A percentile compares a stretch with the other conserved stretches of the same genome.
Conservation (phyloP, 2,329 filamentous ascomycete species). For the Epichloe scottii region DNA sequence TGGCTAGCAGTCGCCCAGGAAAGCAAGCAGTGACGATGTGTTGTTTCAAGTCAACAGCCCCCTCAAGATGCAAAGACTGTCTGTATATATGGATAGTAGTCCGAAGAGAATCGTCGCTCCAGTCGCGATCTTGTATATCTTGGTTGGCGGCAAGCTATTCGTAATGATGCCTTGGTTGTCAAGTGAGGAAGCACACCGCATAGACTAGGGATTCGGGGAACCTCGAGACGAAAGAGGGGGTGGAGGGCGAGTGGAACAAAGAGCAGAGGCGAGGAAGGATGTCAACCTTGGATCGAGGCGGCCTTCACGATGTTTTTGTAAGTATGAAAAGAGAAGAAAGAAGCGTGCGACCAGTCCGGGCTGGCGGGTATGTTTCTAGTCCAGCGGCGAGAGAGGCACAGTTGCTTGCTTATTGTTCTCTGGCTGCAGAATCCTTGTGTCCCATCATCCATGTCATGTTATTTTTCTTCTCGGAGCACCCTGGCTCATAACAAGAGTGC, state of each 20-base stretch:
- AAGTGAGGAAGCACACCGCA: background rate
- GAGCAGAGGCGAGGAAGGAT: background rate
- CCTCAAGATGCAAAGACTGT: too few relatives aligned
- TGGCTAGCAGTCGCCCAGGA: too few relatives aligned
- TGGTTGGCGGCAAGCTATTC: background rate
- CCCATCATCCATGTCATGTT: background rate
- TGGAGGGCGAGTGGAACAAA: background rate
- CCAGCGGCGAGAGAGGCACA: background rate
- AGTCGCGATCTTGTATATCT: too few relatives aligned
- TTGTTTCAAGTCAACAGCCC: too few relatives aligned
- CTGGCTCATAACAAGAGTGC: background rate
- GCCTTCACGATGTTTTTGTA: slow-evolving; percentile 21
- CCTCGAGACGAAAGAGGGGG: background rate
- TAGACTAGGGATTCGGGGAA: background rate
- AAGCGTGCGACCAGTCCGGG: background rate
- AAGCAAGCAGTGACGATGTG: too few relatives aligned
- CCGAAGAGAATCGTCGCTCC: too few relatives aligned
- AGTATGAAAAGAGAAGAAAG: slow-evolving; percentile 3
- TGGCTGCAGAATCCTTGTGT: background rate
- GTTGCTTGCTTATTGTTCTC: slow-evolving; percentile 15
- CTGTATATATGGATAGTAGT: too few relatives aligned
- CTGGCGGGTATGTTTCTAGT: background rate
- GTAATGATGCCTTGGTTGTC: background rate
- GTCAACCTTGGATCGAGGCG: background rate
- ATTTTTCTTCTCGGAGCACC: background rate